Evolutionary conservation across 2,329 filamentous ascomycete genomes (phyloP), one percentile per base, ranked within the genome.

Genomic region (Malbranchea zuffiana): DNA sequence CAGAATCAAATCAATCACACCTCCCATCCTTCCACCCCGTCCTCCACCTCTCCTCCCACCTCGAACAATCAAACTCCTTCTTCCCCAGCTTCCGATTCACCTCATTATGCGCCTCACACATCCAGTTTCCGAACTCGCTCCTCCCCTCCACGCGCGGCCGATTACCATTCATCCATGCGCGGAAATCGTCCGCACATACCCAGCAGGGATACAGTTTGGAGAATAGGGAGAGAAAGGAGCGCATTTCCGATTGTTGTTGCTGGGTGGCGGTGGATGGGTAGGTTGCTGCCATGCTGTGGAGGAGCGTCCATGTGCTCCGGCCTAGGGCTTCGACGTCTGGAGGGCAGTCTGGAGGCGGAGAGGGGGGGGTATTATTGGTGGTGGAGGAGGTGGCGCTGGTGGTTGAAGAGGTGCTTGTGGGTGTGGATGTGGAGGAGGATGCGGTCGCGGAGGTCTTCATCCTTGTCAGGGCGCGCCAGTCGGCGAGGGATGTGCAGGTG

Each of bases 21-120:
- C 75, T 63, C 13, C 76, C 76, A 65, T 80, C 76, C 56, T 69
- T 74, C 66, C 78, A 95, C 0, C 90, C 90, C 1, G 82, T 90
- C 62, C 82, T 71, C 90, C 90, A 98, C 57, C 90, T 74, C 69
- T 96, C 83, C 59, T 95, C 79, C 88, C 90, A 96, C 51, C 69
- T 74, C 38, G 67, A 68, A 63, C 90, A 98, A 68, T 98, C 86
- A 63, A 98, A 98, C 49, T 72, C 72, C 42, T 74, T 70, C 71
- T 98, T 98, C 33, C 90, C 90, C 49, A 98, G 60, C 67, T 95
- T 96, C 42, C 59, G 56, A 58, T 66, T 69, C 27, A 68, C 63
- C 41, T 63, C 65, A 50, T 69, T 68, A 56, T 68, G 65, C 42
- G 65, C 65, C 50, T 63, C 59, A 37, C 65, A 68, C 61, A 68